Base-by-base conservation (phyloP, 148 eudicot species). In the Camellia sinensis region DNA sequence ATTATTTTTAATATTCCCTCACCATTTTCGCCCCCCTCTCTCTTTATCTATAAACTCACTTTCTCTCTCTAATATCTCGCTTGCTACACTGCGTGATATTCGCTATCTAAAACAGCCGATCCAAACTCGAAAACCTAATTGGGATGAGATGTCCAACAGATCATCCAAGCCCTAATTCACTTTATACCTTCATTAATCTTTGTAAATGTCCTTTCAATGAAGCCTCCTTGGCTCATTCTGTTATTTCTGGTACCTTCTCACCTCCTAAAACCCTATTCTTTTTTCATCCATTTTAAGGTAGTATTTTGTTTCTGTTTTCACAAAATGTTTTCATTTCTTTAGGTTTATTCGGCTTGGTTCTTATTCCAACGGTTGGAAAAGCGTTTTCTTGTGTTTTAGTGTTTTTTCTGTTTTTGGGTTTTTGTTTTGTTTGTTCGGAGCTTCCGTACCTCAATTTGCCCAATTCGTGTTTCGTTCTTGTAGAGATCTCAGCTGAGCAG, bases 211-310 rank as follows among this genome's bases (percentile, higher is more conserved):
- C 63, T 78, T 87, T 91, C 83, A 37, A 86, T 91, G 97, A 91
- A 88, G 92, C 91, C 87, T 75, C 89, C 83, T 79, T 84, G 90
- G 85, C 61, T 78, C 72, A 72, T 76, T 78, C 68, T 59, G 60
- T 69, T 68, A 50, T 76, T 57, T 76, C 67, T 18, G 84, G 80
- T 77, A 74, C 67, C 22, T 67, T 74, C 73, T 76, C 76, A 29
- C n/a, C 41, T 8, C 45, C 59, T 22, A 3, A 48, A 48, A 13
- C 13, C 18, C 19, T 0, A 9, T 37, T 63, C 13, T 61, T 11
- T 11, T 80, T 48, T 40, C 37, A 19, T 19, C 29, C 50, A 12
- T 2, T 17, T 53, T 4, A 40, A 18, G 48, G n/a, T 14, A 17
- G 1, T 45, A 3, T 45, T 5, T 70, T 46, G 7, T 17, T 17